These are phyloP conservation scores for Pneumocystis murina DNA, from an alignment of 1,139 yeast genomes.

Conservation along the genomic window DNA sequence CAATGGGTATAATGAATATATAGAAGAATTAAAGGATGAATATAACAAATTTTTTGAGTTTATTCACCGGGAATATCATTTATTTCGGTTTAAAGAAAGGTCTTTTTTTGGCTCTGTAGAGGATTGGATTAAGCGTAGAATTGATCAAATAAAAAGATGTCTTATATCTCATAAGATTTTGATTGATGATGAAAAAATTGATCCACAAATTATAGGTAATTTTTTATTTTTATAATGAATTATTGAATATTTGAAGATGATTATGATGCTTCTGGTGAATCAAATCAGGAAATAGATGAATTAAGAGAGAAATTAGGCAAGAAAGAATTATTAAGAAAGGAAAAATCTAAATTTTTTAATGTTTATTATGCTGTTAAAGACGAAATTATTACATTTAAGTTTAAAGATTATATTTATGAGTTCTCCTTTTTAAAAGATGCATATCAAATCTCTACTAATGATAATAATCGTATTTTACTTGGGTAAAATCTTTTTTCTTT, in stretches of 20 bases:
- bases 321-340: not conserved
- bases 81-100: not conserved
- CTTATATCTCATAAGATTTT: not conserved
- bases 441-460: conserved; percentile 31
- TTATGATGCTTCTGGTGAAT: not conserved
- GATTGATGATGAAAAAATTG: not conserved
- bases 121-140: not conserved
- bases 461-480: not conserved
- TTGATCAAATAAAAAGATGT: not conserved
- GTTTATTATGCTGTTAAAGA: not conserved
- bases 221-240: not conserved
- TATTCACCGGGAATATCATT: not conserved
- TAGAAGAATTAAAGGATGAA: not conserved
- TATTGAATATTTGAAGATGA: not conserved
- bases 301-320: not conserved
- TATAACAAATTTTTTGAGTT: not conserved
- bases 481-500: not conserved
- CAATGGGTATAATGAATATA: not conserved
- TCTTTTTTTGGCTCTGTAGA: not conserved
- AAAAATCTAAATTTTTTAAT: not conserved
- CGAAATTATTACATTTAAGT: not conserved
- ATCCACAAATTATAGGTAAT: not conserved
- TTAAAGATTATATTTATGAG: conserved; percentile 39
- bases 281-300: not conserved
- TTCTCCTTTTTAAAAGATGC: conserved; percentile 45